These are phyloP conservation scores for Xylaria sp. DNA, from an alignment of 495 filamentous ascomycete genomes.

Conservation along the genomic window DNA sequence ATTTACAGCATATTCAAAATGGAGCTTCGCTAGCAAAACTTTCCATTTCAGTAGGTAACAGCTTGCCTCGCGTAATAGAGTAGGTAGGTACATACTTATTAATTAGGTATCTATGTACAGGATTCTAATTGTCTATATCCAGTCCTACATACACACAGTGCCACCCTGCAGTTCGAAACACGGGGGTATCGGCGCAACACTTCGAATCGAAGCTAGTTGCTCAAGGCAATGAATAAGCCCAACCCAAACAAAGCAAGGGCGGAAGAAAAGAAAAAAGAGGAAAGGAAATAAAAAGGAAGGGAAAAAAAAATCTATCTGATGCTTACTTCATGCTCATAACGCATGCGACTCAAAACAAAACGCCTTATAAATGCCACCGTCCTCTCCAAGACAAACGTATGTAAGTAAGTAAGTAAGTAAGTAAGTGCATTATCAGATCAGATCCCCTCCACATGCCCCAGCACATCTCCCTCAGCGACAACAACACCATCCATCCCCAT, in stretches of 20 bases:
- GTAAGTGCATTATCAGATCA: too few relatives aligned
- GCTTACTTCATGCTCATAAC: background rate
- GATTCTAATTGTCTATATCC: background rate
- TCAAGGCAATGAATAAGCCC: too few relatives aligned
- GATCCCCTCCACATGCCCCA: background rate
- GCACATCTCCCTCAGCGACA: background rate
- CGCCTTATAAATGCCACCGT: conserved; percentile 20
- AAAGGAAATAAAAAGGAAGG: background rate
- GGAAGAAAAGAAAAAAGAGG: too few relatives aligned
- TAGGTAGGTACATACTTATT: too few relatives aligned
- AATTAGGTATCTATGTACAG: background rate
- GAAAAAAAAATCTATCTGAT: background rate
- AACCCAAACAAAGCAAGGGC: too few relatives aligned
- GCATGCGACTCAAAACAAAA: background rate
- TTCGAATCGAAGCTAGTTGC: too few relatives aligned
- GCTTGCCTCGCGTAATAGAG: too few relatives aligned
- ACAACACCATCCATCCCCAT: conserved; percentile 1
- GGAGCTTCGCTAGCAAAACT: background rate
- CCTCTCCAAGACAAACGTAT: too few relatives aligned
- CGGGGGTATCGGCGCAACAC: conserved; percentile 12
- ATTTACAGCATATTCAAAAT: background rate
- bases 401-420: too few relatives aligned
- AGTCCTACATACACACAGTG: background rate
- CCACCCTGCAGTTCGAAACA: background rate
- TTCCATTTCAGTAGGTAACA: background rate